A percentile compares a stretch with the other conserved stretches of the same genome.
Conservation (phyloP, 169 alveolate genomes). For the Cystoisospora suis region DNA sequence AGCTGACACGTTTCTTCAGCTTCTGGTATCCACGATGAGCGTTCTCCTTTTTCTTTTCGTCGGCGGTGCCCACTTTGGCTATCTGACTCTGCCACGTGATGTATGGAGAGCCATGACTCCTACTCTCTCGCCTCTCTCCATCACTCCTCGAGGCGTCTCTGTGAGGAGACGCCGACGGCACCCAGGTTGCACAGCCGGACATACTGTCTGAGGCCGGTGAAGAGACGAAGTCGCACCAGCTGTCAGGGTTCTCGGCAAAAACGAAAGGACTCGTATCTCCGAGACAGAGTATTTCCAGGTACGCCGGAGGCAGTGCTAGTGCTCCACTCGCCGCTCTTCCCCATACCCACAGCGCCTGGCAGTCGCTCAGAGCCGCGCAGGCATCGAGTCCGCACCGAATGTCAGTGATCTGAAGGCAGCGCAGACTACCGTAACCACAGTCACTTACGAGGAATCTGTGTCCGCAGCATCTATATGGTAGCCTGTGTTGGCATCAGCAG, state of each 20-base stretch:
- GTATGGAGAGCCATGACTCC: no score
- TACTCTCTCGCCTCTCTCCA: no score
- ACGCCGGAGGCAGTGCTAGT: background rate
- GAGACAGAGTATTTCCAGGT: constrained; percentile 8
- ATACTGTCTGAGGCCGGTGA: no score
- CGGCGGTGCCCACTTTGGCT: background rate
- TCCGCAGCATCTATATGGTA: no score
- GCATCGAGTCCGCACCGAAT: background rate
- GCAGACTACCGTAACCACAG: no score
- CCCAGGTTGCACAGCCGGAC: no score
- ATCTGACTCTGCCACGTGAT: background rate
- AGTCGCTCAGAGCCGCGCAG: constrained; percentile 7
- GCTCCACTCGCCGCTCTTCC: background rate
- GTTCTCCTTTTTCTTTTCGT: background rate
- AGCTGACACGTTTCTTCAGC: background rate
- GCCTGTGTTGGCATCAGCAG: no score
- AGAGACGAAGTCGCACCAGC: no score
- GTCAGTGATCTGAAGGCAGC: background rate
- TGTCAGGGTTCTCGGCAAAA: no score
- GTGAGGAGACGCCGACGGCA: no score
- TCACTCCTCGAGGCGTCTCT: no score
- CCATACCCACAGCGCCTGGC: background rate
- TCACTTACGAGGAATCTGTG: no score
- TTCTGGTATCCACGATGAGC: background rate
- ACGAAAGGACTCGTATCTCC: background rate